Percentiles rank a stretch among this genome's conserved stretches.
Evolutionary conservation across 2,329 filamentous ascomycete species (phyloP).

Genomic region (Epichloe gansuensis): DNA sequence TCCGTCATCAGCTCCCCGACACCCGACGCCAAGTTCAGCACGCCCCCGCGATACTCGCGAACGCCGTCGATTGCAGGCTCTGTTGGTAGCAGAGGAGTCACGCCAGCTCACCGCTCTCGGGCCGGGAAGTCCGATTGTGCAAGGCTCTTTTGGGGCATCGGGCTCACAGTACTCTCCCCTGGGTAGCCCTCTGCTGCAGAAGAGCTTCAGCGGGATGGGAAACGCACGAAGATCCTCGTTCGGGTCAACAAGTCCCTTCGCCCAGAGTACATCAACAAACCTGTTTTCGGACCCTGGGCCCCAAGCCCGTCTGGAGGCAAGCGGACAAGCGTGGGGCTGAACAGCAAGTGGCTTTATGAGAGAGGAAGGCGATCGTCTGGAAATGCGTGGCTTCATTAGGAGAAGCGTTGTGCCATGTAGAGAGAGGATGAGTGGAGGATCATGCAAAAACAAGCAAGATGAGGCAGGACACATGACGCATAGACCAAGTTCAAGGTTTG

Average conservation of each 20-base stretch:
- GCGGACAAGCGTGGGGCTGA: conserved; percentile 64
- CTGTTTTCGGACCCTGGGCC: conserved; percentile 46
- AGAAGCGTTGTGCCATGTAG: not conserved
- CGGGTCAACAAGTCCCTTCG: conserved; percentile 43
- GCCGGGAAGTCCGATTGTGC: conserved; percentile 34
- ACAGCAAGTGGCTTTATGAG: conserved; percentile 93
- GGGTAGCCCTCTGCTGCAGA: conserved; percentile 52
- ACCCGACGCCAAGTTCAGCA: conserved; percentile 60
- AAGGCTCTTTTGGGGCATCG: conserved; percentile 19
- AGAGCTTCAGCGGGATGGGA: conserved; percentile 41
- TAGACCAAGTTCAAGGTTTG: not conserved
- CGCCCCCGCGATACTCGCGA: conserved; percentile 75
- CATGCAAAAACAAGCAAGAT: not conserved
- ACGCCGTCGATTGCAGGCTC: conserved; percentile 56
- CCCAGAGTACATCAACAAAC: conserved; percentile 33
- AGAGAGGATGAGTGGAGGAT: not conserved
- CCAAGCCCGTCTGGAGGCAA: conserved; percentile 57
- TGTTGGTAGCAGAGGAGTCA: conserved; percentile 46
- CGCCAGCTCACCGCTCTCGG: conserved; percentile 45
- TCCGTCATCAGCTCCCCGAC: conserved; percentile 51
- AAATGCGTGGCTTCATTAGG: conserved; percentile 26
- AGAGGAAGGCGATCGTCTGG: conserved; percentile 51
- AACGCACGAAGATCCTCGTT: conserved; percentile 49
- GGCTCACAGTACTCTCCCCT: conserved; percentile 35
- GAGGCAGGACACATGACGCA: not conserved